phyloP scores from a whole-genome alignment of 129 eudicot genomes.

The Artemisia tridentata region DNA sequence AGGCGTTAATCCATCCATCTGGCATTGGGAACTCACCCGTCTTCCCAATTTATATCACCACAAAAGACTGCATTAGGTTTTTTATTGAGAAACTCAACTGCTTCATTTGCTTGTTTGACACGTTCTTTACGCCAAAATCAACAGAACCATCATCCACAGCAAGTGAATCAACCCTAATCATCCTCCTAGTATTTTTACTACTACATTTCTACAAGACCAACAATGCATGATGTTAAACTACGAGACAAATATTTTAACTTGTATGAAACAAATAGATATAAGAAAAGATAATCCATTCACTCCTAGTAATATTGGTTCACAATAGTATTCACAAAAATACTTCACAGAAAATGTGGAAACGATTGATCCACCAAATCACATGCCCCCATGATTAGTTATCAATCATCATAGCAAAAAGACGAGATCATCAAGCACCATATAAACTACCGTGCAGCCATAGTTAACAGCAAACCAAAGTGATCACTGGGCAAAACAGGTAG shows the following conservation, averaged over 20 bases:
- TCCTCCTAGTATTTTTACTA: no score
- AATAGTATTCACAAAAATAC: background rate
- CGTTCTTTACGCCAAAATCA: constrained; percentile 58
- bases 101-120: constrained; percentile 75
- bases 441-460: constrained; percentile 33
- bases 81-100: constrained; percentile 52
- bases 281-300: background rate
- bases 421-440: background rate
- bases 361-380: background rate
- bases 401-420: constrained; percentile 5
- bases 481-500: constrained; percentile 95
- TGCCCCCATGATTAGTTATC: background rate
- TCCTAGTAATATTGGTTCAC: background rate
- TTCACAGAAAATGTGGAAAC: constrained; percentile 7
- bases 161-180: no score
- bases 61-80: constrained; percentile 66
- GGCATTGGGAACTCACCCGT: constrained; percentile 69
- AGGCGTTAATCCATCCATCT: constrained; percentile 80
- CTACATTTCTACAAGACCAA: no score
- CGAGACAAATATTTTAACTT: no score
- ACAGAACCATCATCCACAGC: no score
- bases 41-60: constrained; percentile 97
- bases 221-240: no score
- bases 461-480: constrained; percentile 81
- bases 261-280: no score